A percentile compares a stretch with the other conserved stretches of the same genome.
Conservation (phyloP, 345 rosid species). For the Hypericum androsaemum region DNA sequence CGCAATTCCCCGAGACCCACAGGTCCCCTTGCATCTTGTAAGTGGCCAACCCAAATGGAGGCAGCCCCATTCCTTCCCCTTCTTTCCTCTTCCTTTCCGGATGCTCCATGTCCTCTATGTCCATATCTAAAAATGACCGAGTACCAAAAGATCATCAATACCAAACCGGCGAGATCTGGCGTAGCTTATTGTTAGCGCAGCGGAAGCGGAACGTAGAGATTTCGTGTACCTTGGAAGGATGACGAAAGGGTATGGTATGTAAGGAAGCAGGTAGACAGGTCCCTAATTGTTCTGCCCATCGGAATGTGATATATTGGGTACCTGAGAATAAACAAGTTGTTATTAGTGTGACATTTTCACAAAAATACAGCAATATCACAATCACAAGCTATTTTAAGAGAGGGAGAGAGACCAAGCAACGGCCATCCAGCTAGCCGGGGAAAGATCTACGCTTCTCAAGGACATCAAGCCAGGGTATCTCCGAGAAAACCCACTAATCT, state of each 20-base stretch:
- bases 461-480: constrained; percentile 79
- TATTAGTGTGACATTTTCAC: background rate
- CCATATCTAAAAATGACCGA: constrained; percentile 41
- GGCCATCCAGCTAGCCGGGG: constrained; percentile 99
- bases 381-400: background rate
- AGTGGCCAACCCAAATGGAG: constrained; percentile 88
- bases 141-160: background rate
- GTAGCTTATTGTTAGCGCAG: no score
- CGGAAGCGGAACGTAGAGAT: no score
- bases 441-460: constrained; percentile 93
- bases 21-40: constrained; percentile 98
- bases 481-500: constrained; percentile 71
- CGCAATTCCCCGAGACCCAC: constrained; percentile 71
- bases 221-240: constrained; percentile 67
- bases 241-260: constrained; percentile 96
- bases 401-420: constrained; percentile 67
- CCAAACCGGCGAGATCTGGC: background rate
- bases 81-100: constrained; percentile 39
- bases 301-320: constrained; percentile 98
- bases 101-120: constrained; percentile 44
- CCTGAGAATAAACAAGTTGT: constrained; percentile 25
- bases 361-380: no score
- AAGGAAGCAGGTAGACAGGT: constrained; percentile 90
- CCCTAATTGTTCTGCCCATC: constrained; percentile 97
- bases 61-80: constrained; percentile 57